Percentiles rank a stretch among this genome's conserved stretches.
Conservation (phyloP, 2,329 filamentous ascomycete species). For the Pseudocercospora macadamiae region DNA sequence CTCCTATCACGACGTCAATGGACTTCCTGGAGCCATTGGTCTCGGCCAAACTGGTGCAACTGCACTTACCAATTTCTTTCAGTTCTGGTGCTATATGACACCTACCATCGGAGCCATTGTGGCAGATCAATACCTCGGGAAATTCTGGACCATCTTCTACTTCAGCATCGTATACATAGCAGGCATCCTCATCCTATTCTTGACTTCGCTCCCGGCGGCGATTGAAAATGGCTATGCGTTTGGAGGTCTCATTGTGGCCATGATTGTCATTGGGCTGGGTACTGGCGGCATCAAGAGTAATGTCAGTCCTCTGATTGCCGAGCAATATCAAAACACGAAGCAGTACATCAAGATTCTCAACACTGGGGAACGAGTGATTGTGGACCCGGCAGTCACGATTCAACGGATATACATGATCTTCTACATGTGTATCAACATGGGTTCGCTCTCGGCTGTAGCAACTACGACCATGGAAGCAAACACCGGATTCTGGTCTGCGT, state of each 20-base stretch:
- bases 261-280: conserved; percentile 70
- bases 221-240: conserved; percentile 63
- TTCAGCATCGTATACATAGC: conserved; percentile 65
- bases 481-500: conserved; percentile 67
- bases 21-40: conserved; percentile 35
- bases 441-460: conserved; percentile 57
- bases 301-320: conserved; percentile 57
- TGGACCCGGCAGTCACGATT: conserved; percentile 50
- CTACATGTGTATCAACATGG: conserved; percentile 66
- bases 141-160: conserved; percentile 70
- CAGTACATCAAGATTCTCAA: conserved; percentile 43
- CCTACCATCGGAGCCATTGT: conserved; percentile 29
- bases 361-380: conserved; percentile 48
- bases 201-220: conserved; percentile 64
- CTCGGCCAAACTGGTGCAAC: conserved; percentile 46
- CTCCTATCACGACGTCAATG: conserved; percentile 42
- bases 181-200: conserved; percentile 67
- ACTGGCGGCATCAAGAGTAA: conserved; percentile 82
- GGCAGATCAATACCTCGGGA: conserved; percentile 57
- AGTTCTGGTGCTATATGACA: conserved; percentile 41
- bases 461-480: conserved; percentile 65
- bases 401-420: conserved; percentile 30
- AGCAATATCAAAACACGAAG: conserved; percentile 44
- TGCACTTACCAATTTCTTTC: conserved; percentile 47
- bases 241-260: conserved; percentile 63